Evolutionary conservation across 805 yeast species (phyloP), one percentile per base, ranked within the genome.

Genomic region (Starmera caribaea): DNA sequence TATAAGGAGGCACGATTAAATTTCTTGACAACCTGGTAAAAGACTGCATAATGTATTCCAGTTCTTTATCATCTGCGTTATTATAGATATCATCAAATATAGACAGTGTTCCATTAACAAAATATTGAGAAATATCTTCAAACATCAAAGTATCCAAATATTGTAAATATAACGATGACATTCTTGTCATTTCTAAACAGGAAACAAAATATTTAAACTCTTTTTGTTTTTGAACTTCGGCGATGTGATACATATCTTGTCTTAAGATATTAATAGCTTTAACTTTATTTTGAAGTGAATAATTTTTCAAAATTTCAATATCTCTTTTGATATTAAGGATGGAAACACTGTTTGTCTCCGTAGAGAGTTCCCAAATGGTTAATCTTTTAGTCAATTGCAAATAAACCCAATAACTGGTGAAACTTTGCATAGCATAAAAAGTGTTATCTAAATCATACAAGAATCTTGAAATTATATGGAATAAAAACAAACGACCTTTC

Each of bases 1-100:
- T 11, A 37, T 51, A 53, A 28, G 36, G 41, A 0, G 58, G 57
- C 2, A 49, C 34, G 36, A 48, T 48, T 17, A 54, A 38, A 5
- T 44, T 26, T 21, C 27, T 32, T 3, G 29, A 39, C 35, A 16
- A 39, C 37, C n/a, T 45, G 33, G 10, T 34, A 16, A 10, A 43
- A 30, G 4, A 32, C 2, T 36, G 32, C 0, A 47, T 41, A 7
- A 47, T 34, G 30, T 51, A 54, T 1, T 12, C 12, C 3, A 54
- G 47, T 3, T 40, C 21, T 11, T 17, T 8, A 11, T 52, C 48
- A 13, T 36, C 30, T 1, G 43, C 30, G 8, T 34, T 32, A 2
- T 40, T 34, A 27, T 47, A 45, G 5, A 51, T 31, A 12, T 51
- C 54, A 13, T 37, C 45, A 29, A 53, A 31, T 1, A 48, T 41